These are phyloP conservation scores for Emergomyces pasteurianus DNA, from an alignment of 2,329 filamentous ascomycete genomes.

Conservation along the genomic window DNA sequence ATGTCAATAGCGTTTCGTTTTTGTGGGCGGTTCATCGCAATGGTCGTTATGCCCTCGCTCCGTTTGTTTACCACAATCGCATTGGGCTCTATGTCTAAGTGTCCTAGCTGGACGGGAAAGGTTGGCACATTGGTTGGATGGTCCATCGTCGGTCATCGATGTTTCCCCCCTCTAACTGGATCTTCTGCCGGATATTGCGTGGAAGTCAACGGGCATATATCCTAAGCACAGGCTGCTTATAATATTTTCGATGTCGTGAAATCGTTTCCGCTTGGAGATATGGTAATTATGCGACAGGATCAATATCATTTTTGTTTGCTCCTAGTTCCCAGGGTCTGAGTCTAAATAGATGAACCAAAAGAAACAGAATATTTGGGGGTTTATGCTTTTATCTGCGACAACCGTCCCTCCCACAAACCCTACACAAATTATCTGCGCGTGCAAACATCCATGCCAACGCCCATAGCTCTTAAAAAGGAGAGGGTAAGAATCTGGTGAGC, in stretches of 20 bases:
- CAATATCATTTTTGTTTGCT: neutral
- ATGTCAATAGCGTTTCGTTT: conserved; percentile 43
- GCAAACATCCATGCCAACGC: neutral
- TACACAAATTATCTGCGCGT: neutral
- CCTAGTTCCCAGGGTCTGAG: neutral
- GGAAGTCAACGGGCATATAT: neutral
- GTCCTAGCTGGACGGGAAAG: neutral
- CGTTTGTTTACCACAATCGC: conserved; percentile 9
- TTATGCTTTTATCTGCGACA: neutral
- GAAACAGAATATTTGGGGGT: neutral
- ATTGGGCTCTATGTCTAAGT: conserved; percentile 1
- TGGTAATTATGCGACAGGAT: neutral
- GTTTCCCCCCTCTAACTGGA: neutral
- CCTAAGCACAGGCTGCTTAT: neutral
- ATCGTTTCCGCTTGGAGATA: neutral
- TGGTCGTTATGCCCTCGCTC: conserved; percentile 40
- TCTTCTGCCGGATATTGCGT: neutral
- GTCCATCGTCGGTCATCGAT: neutral
- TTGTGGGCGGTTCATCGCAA: conserved; percentile 42
- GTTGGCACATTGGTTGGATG: neutral
- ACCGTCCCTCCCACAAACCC: neutral
- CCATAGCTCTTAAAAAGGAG: no score
- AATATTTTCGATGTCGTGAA: neutral
- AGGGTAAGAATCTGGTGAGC: neutral
- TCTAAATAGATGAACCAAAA: neutral